Evolutionary conservation across 441 rosid species (phyloP), one percentile per base, ranked within the genome.

Genomic region (Erysimum pusillum): DNA sequence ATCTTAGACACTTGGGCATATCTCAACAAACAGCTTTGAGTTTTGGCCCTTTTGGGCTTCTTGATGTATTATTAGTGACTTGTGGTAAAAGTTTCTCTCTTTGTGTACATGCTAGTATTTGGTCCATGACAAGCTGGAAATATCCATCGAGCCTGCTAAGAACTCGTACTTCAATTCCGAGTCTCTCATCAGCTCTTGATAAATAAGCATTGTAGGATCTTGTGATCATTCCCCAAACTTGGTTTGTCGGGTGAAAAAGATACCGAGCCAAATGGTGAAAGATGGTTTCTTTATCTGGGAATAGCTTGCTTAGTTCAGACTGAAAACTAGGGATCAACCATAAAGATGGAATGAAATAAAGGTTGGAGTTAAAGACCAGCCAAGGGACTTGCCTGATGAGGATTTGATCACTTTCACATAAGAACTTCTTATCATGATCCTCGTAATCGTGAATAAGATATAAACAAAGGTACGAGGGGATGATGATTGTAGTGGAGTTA

Each of bases 191-290:
- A 11, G 94, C 97, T 76, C 75, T 80, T 4, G 83, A 87, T 61
- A 90, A 82, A 83, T 89, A 87, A 45, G 90, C 79, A 14, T 77
- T 76, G 69, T 85, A 84, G 63, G 85, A 90, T 80, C 96, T 85
- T 2, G 89, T 86, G 63, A 90, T 82, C 69, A 92, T 80, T 9
- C 94, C 97, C 94, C 97, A 92, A 6, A 92, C 92, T 45, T 60
- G 86, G 85, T 92, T 85, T 10, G 91, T 57, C 1, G 97, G 94
- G 48, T 89, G 96, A 60, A 90, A 81, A 32, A 90, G 92, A 76
- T 89, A 90, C 48, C 88, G 77, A 12, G 86, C 88, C 67, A 92
- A 49, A 69, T 76, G 87, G 79, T 89, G 88, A 65, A 90, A 92
- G 44, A 89, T 75, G 42, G 97, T 82, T 14, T 70, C 91, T 74